phyloP scores from a whole-genome alignment of 331 rosid species.

The Telfairia occidentalis region DNA sequence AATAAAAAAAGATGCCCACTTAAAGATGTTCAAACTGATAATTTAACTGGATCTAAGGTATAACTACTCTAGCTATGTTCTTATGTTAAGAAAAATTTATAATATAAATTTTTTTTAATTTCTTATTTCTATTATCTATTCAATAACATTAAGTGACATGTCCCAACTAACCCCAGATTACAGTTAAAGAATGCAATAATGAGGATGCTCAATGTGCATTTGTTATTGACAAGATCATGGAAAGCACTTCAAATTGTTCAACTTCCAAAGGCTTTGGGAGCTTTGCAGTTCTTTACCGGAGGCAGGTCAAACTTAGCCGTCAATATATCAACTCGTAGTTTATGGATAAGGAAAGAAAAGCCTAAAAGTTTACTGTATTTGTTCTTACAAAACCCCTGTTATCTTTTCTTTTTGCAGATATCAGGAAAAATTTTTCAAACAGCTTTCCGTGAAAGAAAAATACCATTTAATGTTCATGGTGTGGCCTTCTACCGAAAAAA shows the following conservation, averaged over 20 bases:
- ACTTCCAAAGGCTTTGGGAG: slow-evolving; percentile 43
- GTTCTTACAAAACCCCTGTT: slow-evolving; percentile 1
- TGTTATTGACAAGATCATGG: slow-evolving; percentile 77
- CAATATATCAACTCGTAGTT: slow-evolving; percentile 11
- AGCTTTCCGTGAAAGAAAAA: slow-evolving; percentile 78
- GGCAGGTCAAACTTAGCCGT: slow-evolving; percentile 63
- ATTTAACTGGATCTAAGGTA: slow-evolving; percentile 79
- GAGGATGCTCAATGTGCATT: slow-evolving; percentile 86
- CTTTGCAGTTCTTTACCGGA: slow-evolving; percentile 85
- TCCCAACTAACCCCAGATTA: slow-evolving; percentile 31
- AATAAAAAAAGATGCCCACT: slow-evolving; percentile 55
- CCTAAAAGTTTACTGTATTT: not conserved
- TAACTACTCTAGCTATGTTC: slow-evolving; percentile 11
- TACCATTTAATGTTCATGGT: slow-evolving; percentile 83
- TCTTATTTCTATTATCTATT: slow-evolving; percentile 1
- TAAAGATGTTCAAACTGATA: slow-evolving; percentile 72
- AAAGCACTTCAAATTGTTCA: slow-evolving; percentile 38
- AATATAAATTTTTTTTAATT: slow-evolving; percentile 9
- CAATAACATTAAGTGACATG: not conserved
- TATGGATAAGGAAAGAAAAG: not conserved
- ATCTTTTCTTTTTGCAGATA: slow-evolving; percentile 33
- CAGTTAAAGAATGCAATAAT: slow-evolving; percentile 67
- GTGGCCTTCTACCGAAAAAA: slow-evolving; percentile 87
- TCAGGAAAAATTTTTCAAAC: slow-evolving; percentile 87
- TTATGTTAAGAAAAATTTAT: not conserved